Conservation (phyloP, 2,329 filamentous ascomycete genomes). For the Colletotrichum tamarilloi region DNA sequence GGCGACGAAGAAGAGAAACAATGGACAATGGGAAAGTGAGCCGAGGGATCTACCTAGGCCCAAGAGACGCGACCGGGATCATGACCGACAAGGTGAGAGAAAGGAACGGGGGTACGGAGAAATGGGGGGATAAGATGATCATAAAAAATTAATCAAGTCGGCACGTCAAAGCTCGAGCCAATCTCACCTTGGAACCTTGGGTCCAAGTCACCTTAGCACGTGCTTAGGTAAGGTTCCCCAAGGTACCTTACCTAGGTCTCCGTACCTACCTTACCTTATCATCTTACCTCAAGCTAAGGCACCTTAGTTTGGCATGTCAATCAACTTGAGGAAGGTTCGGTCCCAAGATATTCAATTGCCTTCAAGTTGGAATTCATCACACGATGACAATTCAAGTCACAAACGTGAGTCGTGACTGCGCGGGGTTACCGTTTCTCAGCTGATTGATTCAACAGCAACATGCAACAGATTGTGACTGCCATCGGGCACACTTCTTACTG, state of each 20-base stretch:
- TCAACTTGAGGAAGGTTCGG: neutral
- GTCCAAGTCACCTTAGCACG: neutral
- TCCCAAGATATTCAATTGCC: neutral
- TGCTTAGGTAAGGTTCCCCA: too few relatives aligned
- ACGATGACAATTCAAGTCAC: neutral
- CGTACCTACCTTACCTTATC: too few relatives aligned
- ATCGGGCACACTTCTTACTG: neutral
- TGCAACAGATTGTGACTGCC: neutral
- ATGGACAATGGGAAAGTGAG: slow-evolving; percentile 7
- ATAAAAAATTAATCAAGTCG: slow-evolving; percentile 6
- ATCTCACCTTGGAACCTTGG: neutral
- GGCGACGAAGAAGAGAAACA: slow-evolving; percentile 20
- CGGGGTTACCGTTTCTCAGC: neutral
- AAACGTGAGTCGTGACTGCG: neutral
- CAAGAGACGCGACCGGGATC: neutral
- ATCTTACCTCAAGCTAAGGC: neutral
- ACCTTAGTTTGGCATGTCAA: neutral
- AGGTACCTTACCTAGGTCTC: too few relatives aligned
- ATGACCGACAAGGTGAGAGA: neutral
- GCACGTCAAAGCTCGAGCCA: slow-evolving; percentile 12
- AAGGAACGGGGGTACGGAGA: neutral
- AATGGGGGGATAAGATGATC: neutral
- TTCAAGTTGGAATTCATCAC: neutral
- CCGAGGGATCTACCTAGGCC: neutral
- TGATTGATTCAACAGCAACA: neutral